phyloP scores from a whole-genome alignment of 2,329 filamentous ascomycete species.

The Cytospora piceicola region DNA sequence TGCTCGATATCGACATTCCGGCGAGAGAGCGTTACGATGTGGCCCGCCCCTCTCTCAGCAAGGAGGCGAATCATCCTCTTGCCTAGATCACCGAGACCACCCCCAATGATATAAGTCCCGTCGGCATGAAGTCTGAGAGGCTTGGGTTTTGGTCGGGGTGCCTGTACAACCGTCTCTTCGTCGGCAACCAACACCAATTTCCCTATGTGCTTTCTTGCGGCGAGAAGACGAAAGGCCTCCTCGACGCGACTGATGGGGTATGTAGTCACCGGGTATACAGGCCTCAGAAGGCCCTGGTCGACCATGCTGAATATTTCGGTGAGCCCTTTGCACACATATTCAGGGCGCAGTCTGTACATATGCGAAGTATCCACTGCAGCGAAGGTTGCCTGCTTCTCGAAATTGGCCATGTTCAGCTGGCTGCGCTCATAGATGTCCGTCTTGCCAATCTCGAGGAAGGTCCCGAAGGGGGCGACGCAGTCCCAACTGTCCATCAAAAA shows the following conservation, averaged over 20 bases:
- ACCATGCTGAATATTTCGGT: slow-evolving; percentile 1
- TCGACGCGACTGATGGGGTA: slow-evolving; percentile 43
- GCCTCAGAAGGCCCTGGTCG: slow-evolving; percentile 26
- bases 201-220: slow-evolving; percentile 46
- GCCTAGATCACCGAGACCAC: slow-evolving; percentile 42
- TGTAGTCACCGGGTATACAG: slow-evolving; percentile 42
- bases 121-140: slow-evolving; percentile 29
- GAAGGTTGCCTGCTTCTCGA: slow-evolving; percentile 34
- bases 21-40: slow-evolving; percentile 39
- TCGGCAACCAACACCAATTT: slow-evolving; percentile 41
- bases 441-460: slow-evolving; percentile 41
- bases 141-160: slow-evolving; percentile 22
- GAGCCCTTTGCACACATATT: slow-evolving; percentile 4
- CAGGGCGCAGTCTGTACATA: slow-evolving; percentile 14
- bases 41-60: slow-evolving; percentile 37
- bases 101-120: slow-evolving; percentile 40
- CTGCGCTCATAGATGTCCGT: slow-evolving; percentile 38
- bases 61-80: slow-evolving; percentile 36
- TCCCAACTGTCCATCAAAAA: slow-evolving; percentile 37
- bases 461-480: slow-evolving; percentile 39
- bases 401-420: slow-evolving; percentile 42
- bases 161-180: slow-evolving; percentile 31
- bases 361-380: slow-evolving; percentile 19
- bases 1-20: slow-evolving; percentile 31
- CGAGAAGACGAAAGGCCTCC: slow-evolving; percentile 49